A percentile compares a stretch with the other conserved stretches of the same genome.
Evolutionary conservation across 1,284 basidiomycete genomes (phyloP).

Genomic region (Boletus semigastroideus): DNA sequence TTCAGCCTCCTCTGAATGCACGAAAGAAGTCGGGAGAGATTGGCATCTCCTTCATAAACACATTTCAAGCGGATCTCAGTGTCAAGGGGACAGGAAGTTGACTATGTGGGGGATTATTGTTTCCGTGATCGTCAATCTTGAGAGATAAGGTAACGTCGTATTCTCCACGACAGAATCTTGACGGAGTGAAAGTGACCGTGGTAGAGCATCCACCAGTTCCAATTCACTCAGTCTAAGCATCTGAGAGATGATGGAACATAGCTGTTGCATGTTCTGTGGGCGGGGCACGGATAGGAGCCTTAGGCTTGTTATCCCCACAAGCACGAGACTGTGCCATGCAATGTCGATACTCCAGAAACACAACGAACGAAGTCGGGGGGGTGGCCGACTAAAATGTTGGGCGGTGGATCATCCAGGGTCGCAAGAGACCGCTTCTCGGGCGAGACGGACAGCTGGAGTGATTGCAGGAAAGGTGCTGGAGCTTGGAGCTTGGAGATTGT

Average conservation of each 20-base stretch:
- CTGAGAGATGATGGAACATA: background rate
- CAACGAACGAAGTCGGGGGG: conserved; percentile 2
- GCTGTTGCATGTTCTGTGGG: background rate
- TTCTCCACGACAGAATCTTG: background rate
- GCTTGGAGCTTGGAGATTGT: background rate
- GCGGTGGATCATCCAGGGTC: background rate
- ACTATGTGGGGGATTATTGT: background rate
- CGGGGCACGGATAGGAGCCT: background rate
- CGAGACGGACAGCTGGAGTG: background rate
- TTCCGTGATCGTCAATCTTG: background rate
- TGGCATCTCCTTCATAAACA: background rate
- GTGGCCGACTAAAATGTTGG: background rate
- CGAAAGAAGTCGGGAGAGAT: background rate
- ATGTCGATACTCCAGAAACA: background rate
- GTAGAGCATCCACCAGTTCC: conserved; percentile 2
- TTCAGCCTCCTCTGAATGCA: background rate
- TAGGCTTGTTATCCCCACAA: background rate
- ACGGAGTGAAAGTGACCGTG: background rate
- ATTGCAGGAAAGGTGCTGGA: conserved; percentile 1
- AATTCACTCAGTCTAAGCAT: background rate
- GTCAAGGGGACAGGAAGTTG: background rate
- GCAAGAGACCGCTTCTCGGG: background rate
- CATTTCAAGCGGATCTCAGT: conserved; percentile 2
- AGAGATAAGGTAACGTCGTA: background rate
- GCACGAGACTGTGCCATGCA: conserved; percentile 1